These are phyloP conservation scores for Globisporangium radiosum DNA, from an alignment of 352 stramenopile species.

Conservation along the genomic window DNA sequence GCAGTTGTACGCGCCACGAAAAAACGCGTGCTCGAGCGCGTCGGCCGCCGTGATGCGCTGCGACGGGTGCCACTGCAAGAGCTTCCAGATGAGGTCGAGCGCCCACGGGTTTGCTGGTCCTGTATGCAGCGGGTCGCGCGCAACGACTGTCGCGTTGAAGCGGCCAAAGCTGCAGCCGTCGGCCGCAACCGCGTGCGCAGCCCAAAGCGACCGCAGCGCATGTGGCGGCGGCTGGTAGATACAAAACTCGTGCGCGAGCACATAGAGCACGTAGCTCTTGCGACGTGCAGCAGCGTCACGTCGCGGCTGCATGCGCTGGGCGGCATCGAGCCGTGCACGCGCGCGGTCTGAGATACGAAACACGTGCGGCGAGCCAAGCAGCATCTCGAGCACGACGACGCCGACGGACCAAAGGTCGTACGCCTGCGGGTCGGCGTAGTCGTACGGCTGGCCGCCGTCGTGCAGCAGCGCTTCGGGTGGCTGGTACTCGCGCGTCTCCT, in stretches of 20 bases:
- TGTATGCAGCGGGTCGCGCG: conserved; percentile 85
- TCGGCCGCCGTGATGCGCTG: conserved; percentile 79
- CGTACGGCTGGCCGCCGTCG: conserved; percentile 47
- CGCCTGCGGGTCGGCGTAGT: conserved; percentile 46
- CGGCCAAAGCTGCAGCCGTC: conserved; percentile 83
- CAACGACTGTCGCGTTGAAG: conserved; percentile 90
- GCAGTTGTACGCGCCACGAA: conserved; percentile 74
- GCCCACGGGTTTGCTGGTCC: conserved; percentile 79
- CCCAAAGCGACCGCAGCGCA: conserved; percentile 50
- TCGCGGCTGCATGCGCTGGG: conserved; percentile 7
- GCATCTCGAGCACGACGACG: conserved; percentile 93
- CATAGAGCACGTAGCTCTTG: conserved; percentile 72
- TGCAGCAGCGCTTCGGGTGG: conserved; percentile 89
- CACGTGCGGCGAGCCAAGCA: conserved; percentile 90
- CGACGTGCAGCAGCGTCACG: background rate
- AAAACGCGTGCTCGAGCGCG: conserved; percentile 84
- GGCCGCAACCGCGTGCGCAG: conserved; percentile 64
- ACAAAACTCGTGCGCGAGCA: conserved; percentile 82
- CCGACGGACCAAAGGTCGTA: conserved; percentile 93
- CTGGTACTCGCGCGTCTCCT: conserved; percentile 94
- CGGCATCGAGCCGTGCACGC: conserved; percentile 84
- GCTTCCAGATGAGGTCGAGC: conserved; percentile 91
- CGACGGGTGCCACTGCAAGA: conserved; percentile 91
- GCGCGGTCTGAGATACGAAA: conserved; percentile 82
- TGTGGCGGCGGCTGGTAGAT: conserved; percentile 62